Conservation (phyloP, 1,139 yeast species). For the Blastobotrys malaysiensis region DNA sequence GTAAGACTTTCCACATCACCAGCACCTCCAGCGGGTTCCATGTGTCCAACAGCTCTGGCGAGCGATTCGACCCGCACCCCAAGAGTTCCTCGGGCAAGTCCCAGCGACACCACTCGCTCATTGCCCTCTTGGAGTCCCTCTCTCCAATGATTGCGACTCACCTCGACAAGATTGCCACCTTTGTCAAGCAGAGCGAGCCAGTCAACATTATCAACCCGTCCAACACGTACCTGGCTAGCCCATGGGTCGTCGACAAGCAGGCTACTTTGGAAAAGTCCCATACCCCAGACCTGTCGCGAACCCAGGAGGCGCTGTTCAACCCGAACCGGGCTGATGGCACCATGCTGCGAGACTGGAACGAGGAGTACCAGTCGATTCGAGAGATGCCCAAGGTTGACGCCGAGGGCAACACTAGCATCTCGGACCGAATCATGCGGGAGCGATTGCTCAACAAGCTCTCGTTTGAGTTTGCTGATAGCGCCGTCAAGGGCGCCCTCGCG, state of each 20-base stretch:
- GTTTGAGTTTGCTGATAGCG: conserved; percentile 69
- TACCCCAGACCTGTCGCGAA: conserved; percentile 56
- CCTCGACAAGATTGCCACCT: conserved; percentile 40
- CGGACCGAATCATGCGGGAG: conserved; percentile 72
- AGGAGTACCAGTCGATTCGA: conserved; percentile 75
- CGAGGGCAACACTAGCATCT: conserved; percentile 36
- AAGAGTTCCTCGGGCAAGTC: conserved; percentile 34
- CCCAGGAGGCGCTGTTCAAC: conserved; percentile 40
- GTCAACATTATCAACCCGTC: conserved; percentile 59
- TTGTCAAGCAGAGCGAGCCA: conserved; percentile 43
- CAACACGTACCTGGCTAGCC: conserved; percentile 55
- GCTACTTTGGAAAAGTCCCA: conserved; percentile 24
- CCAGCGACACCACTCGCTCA: conserved; percentile 42
- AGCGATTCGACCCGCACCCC: conserved; percentile 61
- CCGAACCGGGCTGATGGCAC: conserved; percentile 9
- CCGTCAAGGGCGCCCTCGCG: conserved; percentile 74
- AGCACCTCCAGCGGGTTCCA: conserved; percentile 74
- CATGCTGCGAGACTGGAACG: conserved; percentile 70
- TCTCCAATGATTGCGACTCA: conserved; percentile 49
- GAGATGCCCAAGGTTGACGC: conserved; percentile 50
- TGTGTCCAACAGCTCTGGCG: conserved; percentile 61
- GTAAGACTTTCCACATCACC: conserved; percentile 72
- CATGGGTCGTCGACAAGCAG: conserved; percentile 60
- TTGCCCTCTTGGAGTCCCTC: conserved; percentile 47
- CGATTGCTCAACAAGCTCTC: conserved; percentile 66